Base-by-base conservation (phyloP, 371 early-diverging fungal genomes). In the Capillidium heterosporum region DNA sequence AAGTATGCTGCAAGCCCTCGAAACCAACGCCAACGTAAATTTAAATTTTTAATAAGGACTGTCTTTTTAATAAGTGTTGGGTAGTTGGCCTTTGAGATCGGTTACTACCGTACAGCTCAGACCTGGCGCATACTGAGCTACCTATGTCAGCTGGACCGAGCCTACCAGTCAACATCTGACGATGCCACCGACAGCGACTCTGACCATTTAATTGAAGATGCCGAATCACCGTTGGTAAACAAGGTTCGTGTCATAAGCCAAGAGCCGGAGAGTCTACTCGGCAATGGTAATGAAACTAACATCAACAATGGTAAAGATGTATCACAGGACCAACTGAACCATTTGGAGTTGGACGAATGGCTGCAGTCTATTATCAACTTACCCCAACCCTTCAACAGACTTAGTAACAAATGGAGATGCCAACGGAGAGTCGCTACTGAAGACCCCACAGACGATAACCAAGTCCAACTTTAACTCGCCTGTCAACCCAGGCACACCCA, bases 121-220 rank as follows among this genome's bases (percentile, higher is more conserved):
- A 82, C 87, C 8, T 89, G 90, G 90, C 77, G 72, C 40, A 73
- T 87, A 17, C 54, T 87, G n/a, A 74, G 76, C 13, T 35, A 35
- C 13, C 13, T 35, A 35, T 35, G 35, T 35, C 35, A 35, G 13
- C 35, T 35, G 35, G 35, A 35, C 13, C 35, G 35, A 35, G 35
- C 35, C 4, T 35, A 35, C 35, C 7, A 7, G 13, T 35, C 35
- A 7, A 35, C 35, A 4, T 35, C 35, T 13, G 35, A 35, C 7
- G 13, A 13, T 35, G 35, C 4, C 7, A 13, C 4, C 13, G 35
- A 35, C 4, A 35, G 4, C 13, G 35, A 7, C 4, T 13, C 35
- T 35, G 35, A 13, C 35, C 7, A 35, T 13, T 7, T 13, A 7
- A 35, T 35, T 13, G 13, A 35, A 4, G 7, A 4, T 13, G 7